Evolutionary conservation across 345 rosid species (phyloP).

Genomic region (Eucalyptus shirleyi): DNA sequence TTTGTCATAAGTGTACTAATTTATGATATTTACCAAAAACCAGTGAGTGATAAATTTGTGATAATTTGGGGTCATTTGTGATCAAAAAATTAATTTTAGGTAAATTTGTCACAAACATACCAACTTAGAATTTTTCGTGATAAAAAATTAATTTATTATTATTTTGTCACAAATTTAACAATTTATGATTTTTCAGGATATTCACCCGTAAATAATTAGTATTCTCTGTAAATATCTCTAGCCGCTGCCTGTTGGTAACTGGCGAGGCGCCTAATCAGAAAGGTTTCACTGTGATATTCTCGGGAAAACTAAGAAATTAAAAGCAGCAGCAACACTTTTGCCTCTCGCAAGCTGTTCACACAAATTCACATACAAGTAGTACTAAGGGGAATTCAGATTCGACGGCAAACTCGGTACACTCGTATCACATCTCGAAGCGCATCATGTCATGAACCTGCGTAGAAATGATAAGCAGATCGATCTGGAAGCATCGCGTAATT

Average conservation of each 20-base stretch:
- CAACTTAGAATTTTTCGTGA: accelerated
- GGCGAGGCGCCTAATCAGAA: neutral
- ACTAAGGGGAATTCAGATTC: neutral
- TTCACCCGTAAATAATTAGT: accelerated
- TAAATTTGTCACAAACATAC: too few species aligned
- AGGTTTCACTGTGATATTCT: neutral
- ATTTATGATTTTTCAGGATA: too few species aligned
- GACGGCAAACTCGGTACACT: neutral
- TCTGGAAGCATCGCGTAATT: neutral
- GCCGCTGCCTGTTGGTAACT: neutral
- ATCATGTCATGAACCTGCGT: neutral
- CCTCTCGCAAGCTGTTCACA: neutral
- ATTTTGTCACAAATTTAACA: too few species aligned
- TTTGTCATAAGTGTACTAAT: accelerated
- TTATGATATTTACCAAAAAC: accelerated
- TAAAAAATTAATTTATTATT: too few species aligned
- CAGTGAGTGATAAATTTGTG: accelerated
- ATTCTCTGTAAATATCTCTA: neutral
- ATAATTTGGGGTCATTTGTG: accelerated
- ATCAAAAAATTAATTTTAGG: too few species aligned
- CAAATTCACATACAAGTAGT: neutral
- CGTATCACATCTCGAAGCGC: neutral
- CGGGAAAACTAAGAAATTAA: neutral
- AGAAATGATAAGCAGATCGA: neutral
- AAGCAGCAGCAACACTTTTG: neutral